Base-by-base conservation (phyloP, 169 alveolate species). In the Cryptosporidium ryanae region DNA sequence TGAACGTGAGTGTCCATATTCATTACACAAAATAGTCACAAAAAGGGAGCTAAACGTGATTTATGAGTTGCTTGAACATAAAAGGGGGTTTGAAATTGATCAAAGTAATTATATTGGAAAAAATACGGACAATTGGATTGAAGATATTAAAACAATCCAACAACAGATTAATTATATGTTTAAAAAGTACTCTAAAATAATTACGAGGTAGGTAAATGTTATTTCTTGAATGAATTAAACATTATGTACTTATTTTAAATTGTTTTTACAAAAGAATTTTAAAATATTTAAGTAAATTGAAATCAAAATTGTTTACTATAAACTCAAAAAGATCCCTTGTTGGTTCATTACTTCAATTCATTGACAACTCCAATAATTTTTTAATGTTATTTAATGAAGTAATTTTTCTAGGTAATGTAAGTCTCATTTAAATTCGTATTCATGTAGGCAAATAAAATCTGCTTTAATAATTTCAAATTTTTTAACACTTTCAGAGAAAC, bases 361-460 rank as follows among this genome's bases (percentile, higher is more conserved):
- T 15, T 13, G 66, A 68, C 3, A 68, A 68, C 17, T 68, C 66
- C 13, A 68, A n/a, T 32, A 68, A 68, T n/a, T 68, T 68, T 52
- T 64, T 59, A 68, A 49, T 2, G 13, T 50, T 68, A 13, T 68
- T 68, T 31, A 27, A 29, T 13, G 8, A 68, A n/a, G 27, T 68
- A 0, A 23, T 50, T 54, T 3, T 17, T 12, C 29, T 50, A 27
- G 66, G 59, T 50, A 68, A 50, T 23, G 83, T 68, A 68, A 49
- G 83, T 68, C n/a, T 38, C 1, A 38, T 38, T 38, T 38, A 38
- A 6, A 38, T 6, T 6, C 8, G 8, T 38, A 38, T 38, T n/a
- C n/a, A n/a, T n/a, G n/a, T n/a, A n/a, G n/a, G n/a, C n/a, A n/a
- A n/a, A n/a, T n/a, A n/a, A n/a, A n/a, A n/a, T n/a, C n/a, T n/a